Percentiles rank a stretch among this genome's conserved stretches.
Evolutionary conservation across 225 moss, liverwort and hornwort species (phyloP).

Genomic region (Marchantia polymorpha): DNA sequence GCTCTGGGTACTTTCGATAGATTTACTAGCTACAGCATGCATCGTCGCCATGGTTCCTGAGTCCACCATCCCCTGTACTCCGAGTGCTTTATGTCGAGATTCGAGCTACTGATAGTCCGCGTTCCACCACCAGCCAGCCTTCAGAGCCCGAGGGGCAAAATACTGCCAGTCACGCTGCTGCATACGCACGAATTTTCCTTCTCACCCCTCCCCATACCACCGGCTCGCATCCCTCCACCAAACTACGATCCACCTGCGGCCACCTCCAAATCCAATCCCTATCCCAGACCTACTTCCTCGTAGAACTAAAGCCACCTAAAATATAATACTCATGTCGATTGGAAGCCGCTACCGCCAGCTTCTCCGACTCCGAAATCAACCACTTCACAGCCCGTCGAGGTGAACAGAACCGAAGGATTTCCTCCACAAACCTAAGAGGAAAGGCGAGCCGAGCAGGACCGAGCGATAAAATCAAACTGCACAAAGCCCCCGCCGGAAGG

Average conservation of each 20-base stretch:
- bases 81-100: not conserved
- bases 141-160: not conserved
- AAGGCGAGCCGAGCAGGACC: not conserved
- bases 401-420: not conserved
- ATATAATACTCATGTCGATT: not conserved
- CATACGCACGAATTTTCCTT: not conserved
- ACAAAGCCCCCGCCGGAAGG: not conserved
- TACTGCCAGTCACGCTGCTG: not conserved
- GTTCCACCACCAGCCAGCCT: not conserved
- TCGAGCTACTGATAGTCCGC: not conserved
- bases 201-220: constrained; percentile 9
- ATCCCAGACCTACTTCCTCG: constrained; percentile 8
- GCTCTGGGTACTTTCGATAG: constrained; percentile 24
- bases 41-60: constrained; percentile 19
- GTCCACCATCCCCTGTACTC: not conserved
- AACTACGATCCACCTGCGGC: not conserved
- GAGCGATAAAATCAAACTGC: too few species aligned
- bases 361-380: not conserved
- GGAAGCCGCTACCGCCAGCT: not conserved
- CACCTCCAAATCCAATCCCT: not conserved
- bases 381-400: not conserved
- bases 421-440: not conserved
- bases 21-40: constrained; percentile 37
- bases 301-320: not conserved
- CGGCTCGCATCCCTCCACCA: not conserved